These are phyloP conservation scores for Lecanicillium sp. DNA, from an alignment of 2,329 filamentous ascomycete genomes.

Conservation along the genomic window DNA sequence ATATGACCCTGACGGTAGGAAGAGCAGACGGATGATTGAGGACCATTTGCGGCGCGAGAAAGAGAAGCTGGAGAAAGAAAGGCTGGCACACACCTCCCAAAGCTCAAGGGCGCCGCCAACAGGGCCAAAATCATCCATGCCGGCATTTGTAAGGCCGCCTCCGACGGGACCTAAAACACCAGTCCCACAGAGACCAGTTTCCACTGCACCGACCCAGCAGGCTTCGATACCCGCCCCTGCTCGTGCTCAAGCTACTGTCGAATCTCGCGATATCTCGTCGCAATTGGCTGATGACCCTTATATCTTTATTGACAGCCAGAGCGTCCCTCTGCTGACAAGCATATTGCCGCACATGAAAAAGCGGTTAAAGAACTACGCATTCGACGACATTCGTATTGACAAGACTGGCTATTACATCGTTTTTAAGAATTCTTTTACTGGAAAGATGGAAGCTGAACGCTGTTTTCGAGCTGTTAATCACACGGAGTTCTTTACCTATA, in stretches of 20 bases:
- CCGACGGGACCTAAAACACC: slow-evolving; percentile 84
- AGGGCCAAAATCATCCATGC: slow-evolving; percentile 25
- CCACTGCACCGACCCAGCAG: slow-evolving; percentile 37
- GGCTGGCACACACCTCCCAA: slow-evolving; percentile 19
- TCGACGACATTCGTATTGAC: slow-evolving; percentile 77
- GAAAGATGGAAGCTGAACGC: slow-evolving; percentile 71
- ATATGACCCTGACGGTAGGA: slow-evolving; percentile 79
- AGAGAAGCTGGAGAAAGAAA: slow-evolving; percentile 43
- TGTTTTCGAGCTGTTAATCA: slow-evolving; percentile 75
- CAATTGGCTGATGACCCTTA: slow-evolving; percentile 76
- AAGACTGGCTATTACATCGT: slow-evolving; percentile 82
- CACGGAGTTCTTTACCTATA: slow-evolving; percentile 81
- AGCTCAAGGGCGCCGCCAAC: slow-evolving; percentile 27
- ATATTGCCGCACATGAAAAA: slow-evolving; percentile 89
- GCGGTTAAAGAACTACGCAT: slow-evolving; percentile 72
- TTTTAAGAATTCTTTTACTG: slow-evolving; percentile 72
- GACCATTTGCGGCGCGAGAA: slow-evolving; percentile 62
- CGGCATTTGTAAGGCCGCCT: slow-evolving; percentile 43
- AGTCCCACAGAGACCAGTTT: slow-evolving; percentile 18
- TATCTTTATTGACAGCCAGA: slow-evolving; percentile 79
- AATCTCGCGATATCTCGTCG: slow-evolving; percentile 56
- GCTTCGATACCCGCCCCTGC: slow-evolving; percentile 16
- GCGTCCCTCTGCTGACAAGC: slow-evolving; percentile 76
- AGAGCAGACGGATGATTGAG: slow-evolving; percentile 71
- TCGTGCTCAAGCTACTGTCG: slow-evolving; percentile 42